phyloP scores from a whole-genome alignment of 108 stramenopile genomes.

The Chaetoceros tenuissimus region DNA sequence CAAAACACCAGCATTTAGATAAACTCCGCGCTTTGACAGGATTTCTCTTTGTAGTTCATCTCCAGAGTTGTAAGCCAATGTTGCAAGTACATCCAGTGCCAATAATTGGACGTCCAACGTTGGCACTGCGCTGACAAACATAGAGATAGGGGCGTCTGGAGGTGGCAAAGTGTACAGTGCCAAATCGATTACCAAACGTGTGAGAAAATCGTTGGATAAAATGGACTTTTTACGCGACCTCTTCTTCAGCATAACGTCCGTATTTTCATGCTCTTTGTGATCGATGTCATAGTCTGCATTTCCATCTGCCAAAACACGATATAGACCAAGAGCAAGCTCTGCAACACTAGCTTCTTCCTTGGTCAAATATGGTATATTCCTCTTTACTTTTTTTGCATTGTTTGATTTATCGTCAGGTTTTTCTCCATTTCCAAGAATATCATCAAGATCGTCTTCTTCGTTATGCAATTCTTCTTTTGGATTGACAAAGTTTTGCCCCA shows the following conservation, averaged over 20 bases:
- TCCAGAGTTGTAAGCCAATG: slow-evolving; percentile 20
- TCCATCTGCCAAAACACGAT: slow-evolving; percentile 4
- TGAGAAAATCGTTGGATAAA: slow-evolving; percentile 36
- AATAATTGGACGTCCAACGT: slow-evolving; percentile 43
- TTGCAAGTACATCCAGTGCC: slow-evolving; percentile 47
- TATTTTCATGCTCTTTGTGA: background rate
- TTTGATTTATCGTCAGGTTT: slow-evolving; percentile 3
- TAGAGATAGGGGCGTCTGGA: slow-evolving; percentile 23
- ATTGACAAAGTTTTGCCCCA: slow-evolving; percentile 33
- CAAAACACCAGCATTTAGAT: slow-evolving; percentile 33
- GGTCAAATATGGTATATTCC: slow-evolving; percentile 18
- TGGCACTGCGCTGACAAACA: slow-evolving; percentile 48
- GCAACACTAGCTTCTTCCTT: slow-evolving; percentile 37
- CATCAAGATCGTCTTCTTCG: slow-evolving; percentile 65
- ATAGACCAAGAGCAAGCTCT: slow-evolving; percentile 32
- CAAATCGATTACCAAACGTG: slow-evolving; percentile 50
- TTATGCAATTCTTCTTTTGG: slow-evolving; percentile 6
- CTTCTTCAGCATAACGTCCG: slow-evolving; percentile 35
- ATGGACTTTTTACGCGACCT: slow-evolving; percentile 34
- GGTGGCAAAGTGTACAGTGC: slow-evolving; percentile 42
- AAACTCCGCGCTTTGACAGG: background rate
- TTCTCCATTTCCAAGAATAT: slow-evolving; percentile 30
- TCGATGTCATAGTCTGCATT: background rate
- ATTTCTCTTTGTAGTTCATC: slow-evolving; percentile 13
- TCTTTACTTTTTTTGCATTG: slow-evolving; percentile 3